phyloP scores from a whole-genome alignment of 2,329 filamentous ascomycete genomes.

The Graphiopsis chlorocephala region DNA sequence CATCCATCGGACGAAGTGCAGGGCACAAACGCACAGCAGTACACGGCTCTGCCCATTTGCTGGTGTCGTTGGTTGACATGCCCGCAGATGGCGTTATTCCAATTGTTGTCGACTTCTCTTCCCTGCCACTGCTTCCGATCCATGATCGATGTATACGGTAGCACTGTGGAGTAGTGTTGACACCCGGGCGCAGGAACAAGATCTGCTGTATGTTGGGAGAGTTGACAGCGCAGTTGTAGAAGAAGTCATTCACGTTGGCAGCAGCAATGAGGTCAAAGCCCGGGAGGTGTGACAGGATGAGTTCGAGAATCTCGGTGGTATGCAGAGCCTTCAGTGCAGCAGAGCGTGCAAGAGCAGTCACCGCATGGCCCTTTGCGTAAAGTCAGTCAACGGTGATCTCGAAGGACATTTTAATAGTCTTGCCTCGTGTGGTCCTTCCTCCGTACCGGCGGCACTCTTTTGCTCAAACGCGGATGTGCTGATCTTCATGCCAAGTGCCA shows the following conservation, averaged over 20 bases:
- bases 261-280: slow-evolving; percentile 3
- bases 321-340: slow-evolving; percentile 16
- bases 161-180: background rate
- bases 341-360: background rate
- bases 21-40: background rate
- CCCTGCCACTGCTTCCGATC: background rate
- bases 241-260: background rate
- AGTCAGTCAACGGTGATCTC: background rate
- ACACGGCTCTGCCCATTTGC: background rate
- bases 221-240: background rate
- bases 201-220: background rate
- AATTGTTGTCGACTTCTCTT: background rate
- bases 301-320: slow-evolving; percentile 30
- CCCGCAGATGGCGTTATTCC: background rate
- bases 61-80: background rate
- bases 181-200: background rate
- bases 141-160: background rate
- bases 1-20: background rate
- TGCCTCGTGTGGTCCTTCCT: background rate
- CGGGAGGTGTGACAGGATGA: slow-evolving; percentile 18
- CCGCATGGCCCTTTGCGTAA: background rate
- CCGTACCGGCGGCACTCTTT: background rate
- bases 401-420: background rate
- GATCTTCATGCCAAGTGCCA: background rate
- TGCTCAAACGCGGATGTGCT: background rate